Base-by-base conservation (phyloP, 1,284 basidiomycete genomes). In the Cutaneotrichosporon sp. region DNA sequence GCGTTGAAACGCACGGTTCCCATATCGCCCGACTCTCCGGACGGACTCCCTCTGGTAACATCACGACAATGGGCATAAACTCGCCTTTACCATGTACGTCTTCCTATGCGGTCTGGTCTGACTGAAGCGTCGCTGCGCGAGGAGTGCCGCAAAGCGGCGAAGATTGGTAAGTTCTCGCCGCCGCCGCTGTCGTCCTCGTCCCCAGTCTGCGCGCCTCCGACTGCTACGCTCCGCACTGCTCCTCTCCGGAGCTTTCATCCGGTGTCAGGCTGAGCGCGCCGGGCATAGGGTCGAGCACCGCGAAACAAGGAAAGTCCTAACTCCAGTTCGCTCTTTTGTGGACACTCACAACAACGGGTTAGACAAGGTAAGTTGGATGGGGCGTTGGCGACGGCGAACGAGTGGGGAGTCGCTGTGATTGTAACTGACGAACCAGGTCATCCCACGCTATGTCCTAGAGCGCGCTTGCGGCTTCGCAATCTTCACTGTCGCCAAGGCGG, bases 101-200 rank as follows among this genome's bases (percentile, higher is more conserved):
- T 12, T 19, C 2, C 24, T 35, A 8, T 32, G 19, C 29, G 10
- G 8, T 24, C 22, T 19, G 10, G 19, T 11, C 22, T 34, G 26
- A 27, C 14, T 24, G 19, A 20, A 63, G 74, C 78, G 7, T 61
- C 71, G 12, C 64, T 81, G 5, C 69, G 74, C n/a, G 73, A 78
- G 26, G 80, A 82, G 59, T 78, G 79, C 58, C 61, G 70, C n/a
- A 81, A 81, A 64, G 80, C 79, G 3, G 70, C 75, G 42, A 79
- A 78, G 59, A 79, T 79, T 49, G 52, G 72, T 72, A 47, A 26
- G 70, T 63, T 20, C 5, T 50, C n/a, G n/a, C n/a, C n/a, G n/a
- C n/a, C n/a, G n/a, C n/a, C n/a, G n/a, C n/a, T n/a, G n/a, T n/a
- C n/a, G n/a, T n/a, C n/a, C n/a, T n/a, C n/a, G n/a, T n/a, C n/a